These are phyloP conservation scores for Russula virescens DNA, from an alignment of 768 basidiomycete genomes.

Conservation along the genomic window DNA sequence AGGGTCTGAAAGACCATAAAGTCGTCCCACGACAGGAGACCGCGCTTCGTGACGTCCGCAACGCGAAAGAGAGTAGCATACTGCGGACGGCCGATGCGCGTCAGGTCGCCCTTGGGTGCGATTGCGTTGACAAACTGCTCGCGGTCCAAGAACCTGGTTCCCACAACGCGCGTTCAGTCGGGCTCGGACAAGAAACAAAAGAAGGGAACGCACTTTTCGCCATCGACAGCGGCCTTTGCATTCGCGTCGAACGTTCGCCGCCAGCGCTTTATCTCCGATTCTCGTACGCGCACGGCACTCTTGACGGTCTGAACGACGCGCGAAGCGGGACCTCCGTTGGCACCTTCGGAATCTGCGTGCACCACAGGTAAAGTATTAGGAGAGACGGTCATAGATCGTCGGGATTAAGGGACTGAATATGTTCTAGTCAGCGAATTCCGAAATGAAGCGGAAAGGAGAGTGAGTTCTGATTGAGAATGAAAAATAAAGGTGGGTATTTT, in stretches of 20 bases:
- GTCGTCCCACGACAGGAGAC: slow-evolving; percentile 88
- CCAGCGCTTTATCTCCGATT: slow-evolving; percentile 86
- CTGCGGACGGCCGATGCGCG: slow-evolving; percentile 81
- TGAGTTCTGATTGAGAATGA: not conserved
- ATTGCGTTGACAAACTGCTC: slow-evolving; percentile 95
- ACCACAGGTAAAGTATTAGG: slow-evolving; percentile 38
- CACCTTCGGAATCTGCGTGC: slow-evolving; percentile 53
- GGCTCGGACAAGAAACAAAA: not conserved
- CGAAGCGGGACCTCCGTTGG: slow-evolving; percentile 35
- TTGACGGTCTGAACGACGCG: slow-evolving; percentile 58
- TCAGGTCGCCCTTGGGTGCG: slow-evolving; percentile 78
- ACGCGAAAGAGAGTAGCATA: slow-evolving; percentile 88
- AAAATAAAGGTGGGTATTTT: not conserved
- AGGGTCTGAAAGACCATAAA: slow-evolving; percentile 93
- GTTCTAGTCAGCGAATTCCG: not conserved
- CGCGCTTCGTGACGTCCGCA: slow-evolving; percentile 72
- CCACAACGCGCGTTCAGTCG: not conserved
- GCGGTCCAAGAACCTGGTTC: slow-evolving; percentile 69
- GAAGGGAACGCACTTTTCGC: slow-evolving; percentile 64
- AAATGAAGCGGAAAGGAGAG: not conserved
- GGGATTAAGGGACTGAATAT: slow-evolving; percentile 17
- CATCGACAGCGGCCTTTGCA: slow-evolving; percentile 63
- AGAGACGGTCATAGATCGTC: slow-evolving; percentile 8
- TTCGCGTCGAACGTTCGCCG: slow-evolving; percentile 80
- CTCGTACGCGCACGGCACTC: slow-evolving; percentile 62